Evolutionary conservation across 2,329 filamentous ascomycete genomes (phyloP).

Genomic region (Aureobasidium melanogenum): DNA sequence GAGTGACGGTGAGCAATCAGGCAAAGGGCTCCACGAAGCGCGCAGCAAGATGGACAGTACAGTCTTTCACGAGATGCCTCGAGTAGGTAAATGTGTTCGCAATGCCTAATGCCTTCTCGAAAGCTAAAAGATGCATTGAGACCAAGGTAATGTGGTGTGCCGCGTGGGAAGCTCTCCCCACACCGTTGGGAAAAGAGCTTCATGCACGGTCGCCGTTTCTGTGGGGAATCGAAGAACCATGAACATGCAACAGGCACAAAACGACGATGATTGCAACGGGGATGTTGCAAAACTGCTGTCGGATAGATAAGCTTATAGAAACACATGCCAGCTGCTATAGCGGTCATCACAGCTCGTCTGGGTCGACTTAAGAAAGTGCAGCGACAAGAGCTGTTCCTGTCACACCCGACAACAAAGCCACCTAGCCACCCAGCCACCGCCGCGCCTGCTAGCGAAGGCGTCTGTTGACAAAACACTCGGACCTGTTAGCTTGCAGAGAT

Average conservation of each 20-base stretch:
- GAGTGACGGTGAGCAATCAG: too few relatives aligned
- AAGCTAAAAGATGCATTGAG: too few relatives aligned
- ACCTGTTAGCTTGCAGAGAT: constrained; percentile 9
- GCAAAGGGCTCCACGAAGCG: too few relatives aligned
- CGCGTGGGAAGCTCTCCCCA: neutral
- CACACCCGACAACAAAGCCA: neutral
- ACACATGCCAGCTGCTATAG: neutral
- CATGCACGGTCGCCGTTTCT: neutral
- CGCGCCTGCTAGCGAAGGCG: constrained; percentile 6
- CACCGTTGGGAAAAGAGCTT: neutral
- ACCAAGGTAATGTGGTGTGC: neutral
- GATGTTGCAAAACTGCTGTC: neutral
- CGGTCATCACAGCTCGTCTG: neutral
- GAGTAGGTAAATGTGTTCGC: neutral
- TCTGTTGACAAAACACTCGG: constrained; percentile 6
- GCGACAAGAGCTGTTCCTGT: neutral
- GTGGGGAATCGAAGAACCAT: neutral
- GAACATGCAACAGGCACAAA: neutral
- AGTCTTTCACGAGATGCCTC: neutral
- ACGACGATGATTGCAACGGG: neutral
- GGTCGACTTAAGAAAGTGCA: neutral
- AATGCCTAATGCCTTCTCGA: neutral
- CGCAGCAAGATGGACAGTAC: too few relatives aligned
- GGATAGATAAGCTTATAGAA: neutral
- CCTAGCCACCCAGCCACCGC: constrained; percentile 10